A percentile compares a stretch with the other conserved stretches of the same genome.
These are phyloP conservation scores for Nicotiana knightiana DNA, from an alignment of 257 asterid genomes.

Conservation along the genomic window DNA sequence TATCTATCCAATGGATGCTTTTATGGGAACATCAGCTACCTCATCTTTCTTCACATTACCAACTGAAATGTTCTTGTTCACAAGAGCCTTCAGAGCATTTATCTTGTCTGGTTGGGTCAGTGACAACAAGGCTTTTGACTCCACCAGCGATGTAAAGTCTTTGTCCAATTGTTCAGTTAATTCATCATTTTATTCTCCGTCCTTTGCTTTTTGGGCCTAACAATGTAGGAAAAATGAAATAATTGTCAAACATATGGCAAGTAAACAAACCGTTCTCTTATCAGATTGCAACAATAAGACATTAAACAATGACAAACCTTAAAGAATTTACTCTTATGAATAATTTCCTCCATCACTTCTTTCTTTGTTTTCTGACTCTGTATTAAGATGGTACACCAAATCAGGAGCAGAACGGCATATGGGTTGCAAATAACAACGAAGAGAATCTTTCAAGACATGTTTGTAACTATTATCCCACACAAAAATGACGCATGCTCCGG, in stretches of 20 bases:
- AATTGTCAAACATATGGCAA: not conserved
- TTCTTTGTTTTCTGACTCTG: conserved; percentile 91
- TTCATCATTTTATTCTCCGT: conserved; percentile 75
- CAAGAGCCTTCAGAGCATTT: conserved; percentile 64
- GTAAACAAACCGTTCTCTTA: conserved; percentile 7
- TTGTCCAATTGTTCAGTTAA: conserved; percentile 70
- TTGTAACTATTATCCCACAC: not conserved
- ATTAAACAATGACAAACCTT: conserved; percentile 50
- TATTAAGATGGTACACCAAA: conserved; percentile 12
- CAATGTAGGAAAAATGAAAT: conserved; percentile 19
- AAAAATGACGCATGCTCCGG: not conserved
- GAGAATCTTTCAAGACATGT: not conserved
- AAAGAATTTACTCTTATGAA: conserved; percentile 81
- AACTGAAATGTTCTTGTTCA: conserved; percentile 36
- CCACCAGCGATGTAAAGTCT: conserved; percentile 61
- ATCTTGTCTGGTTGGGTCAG: conserved; percentile 74
- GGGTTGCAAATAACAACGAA: not conserved
- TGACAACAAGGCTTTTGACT: conserved; percentile 67
- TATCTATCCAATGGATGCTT: conserved; percentile 42
- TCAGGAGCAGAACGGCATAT: conserved; percentile 18
- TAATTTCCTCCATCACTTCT: conserved; percentile 92
- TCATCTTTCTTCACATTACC: conserved; percentile 40
- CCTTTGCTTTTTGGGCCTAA: conserved; percentile 96
- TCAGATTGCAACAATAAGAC: conserved; percentile 5
- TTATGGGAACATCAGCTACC: conserved; percentile 22